Evolutionary conservation across 2,329 filamentous ascomycete genomes (phyloP), one percentile per base, ranked within the genome.

Genomic region (Colletotrichum gigasporum): DNA sequence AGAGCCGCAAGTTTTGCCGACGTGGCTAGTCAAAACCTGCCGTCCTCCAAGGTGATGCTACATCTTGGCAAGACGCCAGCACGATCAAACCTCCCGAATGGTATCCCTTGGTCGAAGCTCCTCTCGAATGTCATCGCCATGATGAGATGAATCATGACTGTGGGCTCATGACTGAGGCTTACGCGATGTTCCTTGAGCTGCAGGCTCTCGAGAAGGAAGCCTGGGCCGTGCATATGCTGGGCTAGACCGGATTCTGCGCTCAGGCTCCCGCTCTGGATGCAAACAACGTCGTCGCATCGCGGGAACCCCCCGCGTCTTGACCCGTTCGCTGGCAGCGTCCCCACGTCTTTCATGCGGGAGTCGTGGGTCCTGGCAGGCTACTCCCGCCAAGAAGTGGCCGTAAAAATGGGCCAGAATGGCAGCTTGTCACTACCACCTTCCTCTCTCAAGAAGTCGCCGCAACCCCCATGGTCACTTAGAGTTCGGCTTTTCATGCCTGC

Each of bases 381-480:
- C n/a, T 59, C 56, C 56, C 56, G 56, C 56, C 56, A 53, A 59
- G 56, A 53, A 32, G 20, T 53, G n/a, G 35, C 37, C 37, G 12
- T 28, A 22, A 22, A 24, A 44, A 32, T n/a, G 47, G n/a, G 28
- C 9, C 26, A 7, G 44, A 34, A 44, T 51, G 48, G 56, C 28
- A 3, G 28, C 10, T 52, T 28, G n/a, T 16, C 11, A 22, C 35
- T 59, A 41, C 24, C 37, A 59, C 56, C 47, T 59, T 53, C 56
- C 28, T 35, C 18, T 53, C 28, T 26, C 18, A 34, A 41, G 37
- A 39, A 12, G 20, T 24, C n/a, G 22, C 16, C 20, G 35, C 14
- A 26, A 22, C 18, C 48, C 18, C 28, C 56, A 53, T 34, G 14
- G 18, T 9, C 24, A 2, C 1, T 22, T 35, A n/a, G n/a, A n/a